Percentiles rank a stretch among this genome's conserved stretches.
These are phyloP conservation scores for Solanum habrochaites DNA, from an alignment of 257 asterid genomes.

Conservation along the genomic window DNA sequence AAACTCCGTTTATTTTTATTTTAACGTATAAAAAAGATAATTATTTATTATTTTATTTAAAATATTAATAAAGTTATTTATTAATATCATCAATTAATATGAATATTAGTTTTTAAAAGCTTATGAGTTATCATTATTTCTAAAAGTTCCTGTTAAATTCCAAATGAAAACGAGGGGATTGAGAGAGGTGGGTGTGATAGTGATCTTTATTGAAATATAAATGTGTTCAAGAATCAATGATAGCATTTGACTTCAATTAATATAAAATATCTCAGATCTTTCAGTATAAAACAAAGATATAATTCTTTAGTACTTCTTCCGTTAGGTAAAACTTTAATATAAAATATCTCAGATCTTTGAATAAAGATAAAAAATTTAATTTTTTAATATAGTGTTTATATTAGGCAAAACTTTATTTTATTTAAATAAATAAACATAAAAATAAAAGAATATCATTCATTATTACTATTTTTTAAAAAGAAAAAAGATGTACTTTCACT, in stretches of 20 bases:
- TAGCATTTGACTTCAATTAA: background rate
- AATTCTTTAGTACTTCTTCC: background rate
- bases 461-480: background rate
- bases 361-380: no score
- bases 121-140: no score
- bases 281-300: background rate
- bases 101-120: no score
- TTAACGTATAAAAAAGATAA: background rate
- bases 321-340: background rate
- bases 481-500: background rate
- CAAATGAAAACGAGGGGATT: no score
- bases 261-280: no score
- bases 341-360: no score
- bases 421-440: no score
- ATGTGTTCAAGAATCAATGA: background rate
- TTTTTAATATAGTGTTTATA: no score
- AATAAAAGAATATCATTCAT: background rate
- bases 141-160: rapidly evolving
- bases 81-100: no score
- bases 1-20: background rate
- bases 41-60: no score
- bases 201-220: background rate
- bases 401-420: background rate
- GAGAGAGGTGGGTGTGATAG: no score
- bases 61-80: no score